Conservation (phyloP, 2,329 filamentous ascomycete genomes). For the Colletotrichum sublineola region DNA sequence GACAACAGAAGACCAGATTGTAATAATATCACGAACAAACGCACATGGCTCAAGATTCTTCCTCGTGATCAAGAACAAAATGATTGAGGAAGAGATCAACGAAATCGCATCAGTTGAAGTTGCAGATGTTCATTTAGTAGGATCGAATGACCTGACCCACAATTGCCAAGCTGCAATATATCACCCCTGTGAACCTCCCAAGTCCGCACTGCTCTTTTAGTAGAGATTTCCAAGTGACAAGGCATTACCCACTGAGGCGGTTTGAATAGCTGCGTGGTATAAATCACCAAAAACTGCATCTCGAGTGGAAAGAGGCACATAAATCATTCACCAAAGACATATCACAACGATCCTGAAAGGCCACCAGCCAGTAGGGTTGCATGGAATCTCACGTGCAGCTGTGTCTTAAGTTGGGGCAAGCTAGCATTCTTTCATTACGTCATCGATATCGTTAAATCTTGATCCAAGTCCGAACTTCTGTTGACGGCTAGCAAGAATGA, state of each 20-base stretch:
- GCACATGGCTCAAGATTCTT: slow-evolving; percentile 45
- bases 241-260: too few relatives aligned
- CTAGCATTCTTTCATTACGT: slow-evolving; percentile 1
- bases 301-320: not conserved
- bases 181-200: too few relatives aligned
- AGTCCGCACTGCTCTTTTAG: too few relatives aligned
- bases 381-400: not conserved
- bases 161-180: too few relatives aligned
- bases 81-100: slow-evolving; percentile 46
- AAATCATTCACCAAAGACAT: not conserved
- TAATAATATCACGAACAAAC: slow-evolving; percentile 46
- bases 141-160: slow-evolving; percentile 46
- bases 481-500: too few relatives aligned
- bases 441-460: not conserved
- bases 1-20: slow-evolving; percentile 43
- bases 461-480: not conserved
- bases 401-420: not conserved
- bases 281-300: not conserved
- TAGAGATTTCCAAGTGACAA: too few relatives aligned
- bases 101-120: slow-evolving; percentile 49
- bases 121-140: slow-evolving; percentile 50
- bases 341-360: not conserved
- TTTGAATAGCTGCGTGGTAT: too few relatives aligned
- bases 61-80: slow-evolving; percentile 48
- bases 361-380: not conserved